These are phyloP conservation scores for Didymella arachidicola DNA, from an alignment of 2,329 filamentous ascomycete species.

Conservation along the genomic window DNA sequence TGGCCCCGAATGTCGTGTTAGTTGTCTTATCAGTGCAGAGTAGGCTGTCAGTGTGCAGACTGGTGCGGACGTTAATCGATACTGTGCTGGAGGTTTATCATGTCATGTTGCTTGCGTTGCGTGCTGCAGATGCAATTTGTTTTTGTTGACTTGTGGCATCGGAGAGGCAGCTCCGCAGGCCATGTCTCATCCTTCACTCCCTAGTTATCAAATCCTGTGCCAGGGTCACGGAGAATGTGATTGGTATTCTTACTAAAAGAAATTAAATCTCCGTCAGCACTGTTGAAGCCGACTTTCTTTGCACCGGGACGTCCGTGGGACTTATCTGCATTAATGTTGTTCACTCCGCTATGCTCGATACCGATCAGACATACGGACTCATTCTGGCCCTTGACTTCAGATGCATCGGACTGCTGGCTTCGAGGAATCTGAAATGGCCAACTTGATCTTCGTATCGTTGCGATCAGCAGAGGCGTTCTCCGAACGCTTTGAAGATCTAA, in stretches of 20 bases:
- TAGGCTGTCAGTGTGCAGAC: neutral
- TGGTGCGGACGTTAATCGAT: neutral
- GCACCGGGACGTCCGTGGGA: neutral
- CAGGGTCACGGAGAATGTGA: neutral
- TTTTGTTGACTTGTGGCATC: slow-evolving; percentile 1
- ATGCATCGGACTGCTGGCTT: neutral
- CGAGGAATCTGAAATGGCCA: neutral
- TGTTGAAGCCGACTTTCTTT: neutral
- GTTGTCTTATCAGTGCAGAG: neutral
- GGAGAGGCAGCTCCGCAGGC: neutral
- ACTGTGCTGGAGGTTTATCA: neutral
- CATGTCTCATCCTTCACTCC: neutral
- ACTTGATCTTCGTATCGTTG: neutral
- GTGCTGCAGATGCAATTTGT: neutral
- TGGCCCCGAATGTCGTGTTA: neutral
- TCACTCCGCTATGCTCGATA: neutral
- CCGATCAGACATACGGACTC: neutral
- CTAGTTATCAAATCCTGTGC: neutral
- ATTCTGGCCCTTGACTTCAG: neutral
- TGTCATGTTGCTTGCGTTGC: neutral
- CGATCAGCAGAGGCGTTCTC: neutral
- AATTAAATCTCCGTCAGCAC: neutral
- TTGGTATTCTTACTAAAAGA: neutral
- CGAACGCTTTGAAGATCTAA: neutral
- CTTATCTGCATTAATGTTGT: neutral